Evolutionary conservation across 208 protist genomes (phyloP).

Genomic region (Tritrichomonas musculus): DNA sequence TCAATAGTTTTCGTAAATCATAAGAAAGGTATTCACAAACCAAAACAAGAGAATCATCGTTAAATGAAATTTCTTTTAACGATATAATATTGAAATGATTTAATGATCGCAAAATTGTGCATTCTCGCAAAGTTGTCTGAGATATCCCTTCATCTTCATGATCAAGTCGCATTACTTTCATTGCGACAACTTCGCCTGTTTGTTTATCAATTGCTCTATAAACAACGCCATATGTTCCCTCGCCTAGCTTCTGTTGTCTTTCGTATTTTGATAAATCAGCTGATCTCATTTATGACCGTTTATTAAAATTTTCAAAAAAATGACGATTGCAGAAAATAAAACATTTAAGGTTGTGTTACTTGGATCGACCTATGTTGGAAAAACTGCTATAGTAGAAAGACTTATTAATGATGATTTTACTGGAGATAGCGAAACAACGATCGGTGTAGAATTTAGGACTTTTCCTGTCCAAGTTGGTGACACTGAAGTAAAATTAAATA

Average conservation of each 20-base stretch:
- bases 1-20: background rate
- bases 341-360: background rate
- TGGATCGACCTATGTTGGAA: background rate
- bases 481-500: background rate
- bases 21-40: background rate
- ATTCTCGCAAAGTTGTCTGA: background rate
- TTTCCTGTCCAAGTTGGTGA: background rate
- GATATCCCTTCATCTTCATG: background rate
- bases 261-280: background rate
- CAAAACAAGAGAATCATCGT: background rate
- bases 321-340: too few relatives aligned
- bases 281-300: too few relatives aligned
- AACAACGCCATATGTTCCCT: background rate
- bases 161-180: constrained; percentile 24
- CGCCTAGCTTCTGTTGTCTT: constrained; percentile 4
- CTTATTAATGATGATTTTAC: background rate
- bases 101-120: background rate
- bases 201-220: background rate
- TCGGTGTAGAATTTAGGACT: background rate
- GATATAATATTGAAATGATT: background rate
- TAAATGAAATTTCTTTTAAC: background rate
- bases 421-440: background rate
- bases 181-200: background rate
- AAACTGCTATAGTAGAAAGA: background rate
- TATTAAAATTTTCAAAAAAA: too few relatives aligned